Base-by-base conservation (phyloP, 2,329 filamentous ascomycete species). In the Botrytis aclada region DNA sequence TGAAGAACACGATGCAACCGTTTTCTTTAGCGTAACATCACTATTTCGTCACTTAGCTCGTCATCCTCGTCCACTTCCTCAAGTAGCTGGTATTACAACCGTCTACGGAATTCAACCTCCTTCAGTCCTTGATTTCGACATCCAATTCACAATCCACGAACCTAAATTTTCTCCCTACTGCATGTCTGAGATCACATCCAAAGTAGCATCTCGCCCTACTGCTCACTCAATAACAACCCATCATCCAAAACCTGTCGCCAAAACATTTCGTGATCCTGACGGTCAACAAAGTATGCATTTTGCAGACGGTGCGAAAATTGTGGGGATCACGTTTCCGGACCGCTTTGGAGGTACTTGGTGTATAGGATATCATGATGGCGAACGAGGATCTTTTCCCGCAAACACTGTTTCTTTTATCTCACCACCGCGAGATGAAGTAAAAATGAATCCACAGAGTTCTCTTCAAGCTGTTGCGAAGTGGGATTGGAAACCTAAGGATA, bases 1-100 rank as follows among this genome's bases (percentile, higher is more conserved):
- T 22, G 79, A 80, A 72, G 77, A 79, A n/a, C 78, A 80, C 51
- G 80, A 81, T 45, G 80, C 80, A 4, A 81, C 80, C 2, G 73
- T 81, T 37, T 81, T 81, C 74, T 81, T 80, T 71, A 78, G 79
- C 2, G 76, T 78, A 18, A 54, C 64, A 8, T 74, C 77, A 37
- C 73, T 81, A 20, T 78, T 81, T 67, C 77, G 76, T n/a, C 80
- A 81, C 51, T 66, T 81, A 20, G 76, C 79, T 14, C 77, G 74
- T 45, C 80, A 81, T 54, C 54, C 77, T 20, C 78, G 77, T 51
- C 80, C 80, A 18, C 71, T 81, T 29, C 78, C 79, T 10, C 74
- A 74, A 29, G 74, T 81, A 32, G 18, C 73, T 20, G 79, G 79
- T 1, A 74, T 81, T 16, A 76, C 39, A 14, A 72, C 77, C n/a